phyloP scores from a whole-genome alignment of 2,329 filamentous ascomycete species.

The Aureobasidium musti region DNA sequence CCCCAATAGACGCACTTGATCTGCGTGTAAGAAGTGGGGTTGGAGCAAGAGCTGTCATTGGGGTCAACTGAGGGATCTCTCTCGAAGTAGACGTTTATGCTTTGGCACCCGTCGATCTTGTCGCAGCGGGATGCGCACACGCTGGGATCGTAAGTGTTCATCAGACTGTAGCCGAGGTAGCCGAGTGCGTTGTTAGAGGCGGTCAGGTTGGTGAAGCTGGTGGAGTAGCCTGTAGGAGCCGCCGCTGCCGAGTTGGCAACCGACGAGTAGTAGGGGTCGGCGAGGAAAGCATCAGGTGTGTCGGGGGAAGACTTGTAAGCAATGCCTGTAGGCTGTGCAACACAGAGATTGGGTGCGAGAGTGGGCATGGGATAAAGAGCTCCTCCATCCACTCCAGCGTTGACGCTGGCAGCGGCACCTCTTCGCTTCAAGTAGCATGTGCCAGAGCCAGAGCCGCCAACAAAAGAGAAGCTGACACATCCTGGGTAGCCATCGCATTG shows the following conservation, averaged over 20 bases:
- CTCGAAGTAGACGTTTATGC: slow-evolving; percentile 32
- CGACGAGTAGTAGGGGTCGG: not conserved
- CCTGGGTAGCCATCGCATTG: slow-evolving; percentile 17
- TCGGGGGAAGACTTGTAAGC: not conserved
- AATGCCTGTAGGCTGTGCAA: not conserved
- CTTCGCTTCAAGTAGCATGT: slow-evolving; percentile 25
- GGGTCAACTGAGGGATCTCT: slow-evolving; percentile 31
- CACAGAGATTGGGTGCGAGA: not conserved
- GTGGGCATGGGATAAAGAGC: not conserved
- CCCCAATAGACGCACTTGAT: slow-evolving; percentile 42
- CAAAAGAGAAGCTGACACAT: slow-evolving; percentile 23
- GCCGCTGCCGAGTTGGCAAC: not conserved
- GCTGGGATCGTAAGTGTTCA: slow-evolving; percentile 17
- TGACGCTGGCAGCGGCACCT: not conserved
- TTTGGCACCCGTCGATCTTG: slow-evolving; percentile 20
- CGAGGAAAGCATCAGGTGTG: not conserved
- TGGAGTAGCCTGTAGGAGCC: slow-evolving; percentile 29
- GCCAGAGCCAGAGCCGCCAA: slow-evolving; percentile 16
- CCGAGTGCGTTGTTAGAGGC: slow-evolving; percentile 31
- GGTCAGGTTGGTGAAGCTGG: slow-evolving; percentile 31
- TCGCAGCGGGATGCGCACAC: slow-evolving; percentile 28
- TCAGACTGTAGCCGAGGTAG: slow-evolving; percentile 26
- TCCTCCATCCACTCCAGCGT: not conserved
- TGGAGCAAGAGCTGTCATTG: not conserved
- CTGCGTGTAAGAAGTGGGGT: not conserved